Percentiles rank a stretch among this genome's conserved stretches.
phyloP scores from a whole-genome alignment of 176 grass and related monocot species.

The Triticum dicoccoides region DNA sequence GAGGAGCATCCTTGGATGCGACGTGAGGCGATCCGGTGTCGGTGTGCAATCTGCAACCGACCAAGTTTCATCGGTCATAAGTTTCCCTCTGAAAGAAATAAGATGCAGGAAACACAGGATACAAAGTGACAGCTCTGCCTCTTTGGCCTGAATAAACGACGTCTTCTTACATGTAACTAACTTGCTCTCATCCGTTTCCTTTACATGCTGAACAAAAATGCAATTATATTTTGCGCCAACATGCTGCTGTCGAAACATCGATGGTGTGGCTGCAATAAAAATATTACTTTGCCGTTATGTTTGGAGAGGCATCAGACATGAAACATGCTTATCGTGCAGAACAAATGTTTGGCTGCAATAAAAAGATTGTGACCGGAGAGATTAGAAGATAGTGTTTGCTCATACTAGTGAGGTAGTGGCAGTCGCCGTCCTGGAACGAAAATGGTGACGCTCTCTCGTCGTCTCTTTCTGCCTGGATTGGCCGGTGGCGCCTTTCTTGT shows the following conservation, averaged over 20 bases:
- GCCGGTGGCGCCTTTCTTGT: neutral
- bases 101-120: constrained; percentile 7
- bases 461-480: constrained; percentile 1
- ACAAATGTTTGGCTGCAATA: too few species aligned
- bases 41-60: neutral
- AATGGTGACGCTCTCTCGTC: neutral
- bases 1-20: neutral
- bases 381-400: neutral
- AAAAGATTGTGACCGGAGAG: constrained; percentile 2
- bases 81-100: neutral
- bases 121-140: neutral
- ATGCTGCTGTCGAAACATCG: neutral
- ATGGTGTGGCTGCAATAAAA: neutral
- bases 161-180: constrained; percentile 14
- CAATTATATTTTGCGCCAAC: neutral
- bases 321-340: neutral
- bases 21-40: neutral
- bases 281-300: neutral
- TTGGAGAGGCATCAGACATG: neutral
- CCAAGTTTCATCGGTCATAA: neutral
- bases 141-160: neutral
- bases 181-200: neutral
- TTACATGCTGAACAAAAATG: constrained; percentile 34
- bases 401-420: neutral
- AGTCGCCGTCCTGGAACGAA: constrained; percentile 7